Evolutionary conservation across 1,139 yeast genomes (phyloP).

Genomic region (Sugiyamaella grinbergsii): DNA sequence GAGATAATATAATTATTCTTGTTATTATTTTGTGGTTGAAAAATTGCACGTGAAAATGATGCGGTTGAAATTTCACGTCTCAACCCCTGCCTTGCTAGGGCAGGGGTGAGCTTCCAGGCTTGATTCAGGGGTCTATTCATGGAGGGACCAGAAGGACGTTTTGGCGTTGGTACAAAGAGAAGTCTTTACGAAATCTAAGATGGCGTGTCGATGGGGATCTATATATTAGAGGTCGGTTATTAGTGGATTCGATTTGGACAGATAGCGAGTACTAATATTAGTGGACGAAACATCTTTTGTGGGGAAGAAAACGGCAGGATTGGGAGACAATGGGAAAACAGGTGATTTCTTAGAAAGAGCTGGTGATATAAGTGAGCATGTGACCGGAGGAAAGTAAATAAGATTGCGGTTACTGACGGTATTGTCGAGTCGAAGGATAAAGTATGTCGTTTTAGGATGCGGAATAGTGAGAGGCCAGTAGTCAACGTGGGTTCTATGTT

Average conservation of each 20-base stretch:
- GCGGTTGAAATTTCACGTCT: neutral
- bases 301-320: neutral
- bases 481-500: too few species aligned
- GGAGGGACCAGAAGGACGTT: neutral
- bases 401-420: too few species aligned
- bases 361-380: neutral
- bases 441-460: too few species aligned
- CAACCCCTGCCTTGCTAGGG: constrained; percentile 15
- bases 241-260: neutral
- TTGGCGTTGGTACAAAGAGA: neutral
- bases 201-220: neutral
- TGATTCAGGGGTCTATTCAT: constrained; percentile 11
- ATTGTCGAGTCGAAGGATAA: too few species aligned
- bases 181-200: neutral
- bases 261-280: too few species aligned
- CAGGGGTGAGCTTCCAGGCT: constrained; percentile 1
- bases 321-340: neutral
- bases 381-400: too few species aligned
- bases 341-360: too few species aligned
- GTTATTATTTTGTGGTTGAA: neutral
- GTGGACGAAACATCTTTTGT: neutral
- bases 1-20: too few species aligned
- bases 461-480: too few species aligned
- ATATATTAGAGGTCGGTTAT: neutral
- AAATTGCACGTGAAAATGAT: constrained; percentile 17